These are phyloP conservation scores for Coemansia sp. DNA, from an alignment of 192 early-diverging fungal genomes.

Conservation along the genomic window DNA sequence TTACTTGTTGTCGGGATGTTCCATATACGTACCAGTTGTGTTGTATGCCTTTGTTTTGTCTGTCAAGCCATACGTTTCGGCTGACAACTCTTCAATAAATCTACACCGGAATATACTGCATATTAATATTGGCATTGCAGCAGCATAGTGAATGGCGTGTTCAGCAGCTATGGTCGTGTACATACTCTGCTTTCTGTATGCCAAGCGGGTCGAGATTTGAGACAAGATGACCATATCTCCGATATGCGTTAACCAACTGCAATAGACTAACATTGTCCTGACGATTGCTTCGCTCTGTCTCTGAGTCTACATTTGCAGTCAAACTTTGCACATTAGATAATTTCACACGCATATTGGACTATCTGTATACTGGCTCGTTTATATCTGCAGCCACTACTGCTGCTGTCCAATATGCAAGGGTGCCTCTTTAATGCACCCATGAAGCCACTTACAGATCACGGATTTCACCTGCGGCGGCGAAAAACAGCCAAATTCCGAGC, in stretches of 20 bases:
- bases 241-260: conserved; percentile 75
- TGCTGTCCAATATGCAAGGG: neutral
- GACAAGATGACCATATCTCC: conserved; percentile 76
- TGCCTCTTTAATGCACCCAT: neutral
- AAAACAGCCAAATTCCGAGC: conserved; percentile 38
- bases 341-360: neutral
- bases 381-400: neutral
- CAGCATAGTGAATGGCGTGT: too few species aligned
- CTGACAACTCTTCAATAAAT: conserved; percentile 57
- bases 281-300: conserved; percentile 76
- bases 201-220: conserved; percentile 86
- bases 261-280: conserved; percentile 79
- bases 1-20: neutral
- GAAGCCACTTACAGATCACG: conserved; percentile 36
- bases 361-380: too few species aligned
- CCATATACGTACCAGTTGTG: conserved; percentile 28
- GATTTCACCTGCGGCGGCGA: conserved; percentile 20
- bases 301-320: conserved; percentile 19
- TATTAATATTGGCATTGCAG: neutral
- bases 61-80: conserved; percentile 72
- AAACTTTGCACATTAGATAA: neutral
- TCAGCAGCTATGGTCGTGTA: neutral
- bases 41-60: conserved; percentile 50
- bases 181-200: conserved; percentile 58
- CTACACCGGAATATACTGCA: conserved; percentile 10